Percentiles rank a stretch among this genome's conserved stretches.
These are phyloP conservation scores for Pichia paraexigua DNA, from an alignment of 805 yeast genomes.

Conservation along the genomic window DNA sequence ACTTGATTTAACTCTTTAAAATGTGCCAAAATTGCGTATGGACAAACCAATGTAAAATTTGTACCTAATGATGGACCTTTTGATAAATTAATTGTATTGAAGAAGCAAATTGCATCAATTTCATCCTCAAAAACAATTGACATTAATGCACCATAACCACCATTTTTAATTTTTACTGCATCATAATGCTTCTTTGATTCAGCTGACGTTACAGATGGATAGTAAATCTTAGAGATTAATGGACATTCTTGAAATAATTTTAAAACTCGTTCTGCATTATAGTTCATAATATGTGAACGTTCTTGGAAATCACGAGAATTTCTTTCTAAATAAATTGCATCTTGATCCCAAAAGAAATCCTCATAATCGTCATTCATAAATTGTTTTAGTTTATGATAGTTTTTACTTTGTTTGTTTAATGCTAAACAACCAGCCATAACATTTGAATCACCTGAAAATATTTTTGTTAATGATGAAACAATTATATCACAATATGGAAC, in stretches of 20 bases:
- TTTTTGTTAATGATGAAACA: constrained; percentile 81
- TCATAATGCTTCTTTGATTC: constrained; percentile 59
- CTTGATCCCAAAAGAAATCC: constrained; percentile 87
- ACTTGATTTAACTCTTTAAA: constrained; percentile 74
- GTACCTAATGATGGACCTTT: constrained; percentile 93
- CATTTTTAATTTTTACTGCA: constrained; percentile 50
- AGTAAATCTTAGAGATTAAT: constrained; percentile 56
- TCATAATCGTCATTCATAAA: constrained; percentile 49
- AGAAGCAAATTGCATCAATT: constrained; percentile 62
- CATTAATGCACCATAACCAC: constrained; percentile 86
- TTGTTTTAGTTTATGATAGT: constrained; percentile 41
- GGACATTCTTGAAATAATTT: constrained; percentile 42
- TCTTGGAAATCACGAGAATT: constrained; percentile 82
- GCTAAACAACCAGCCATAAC: constrained; percentile 92
- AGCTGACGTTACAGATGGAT: constrained; percentile 50
- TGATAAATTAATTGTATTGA: constrained; percentile 57
- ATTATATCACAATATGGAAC: constrained; percentile 80
- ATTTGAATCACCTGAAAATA: constrained; percentile 89
- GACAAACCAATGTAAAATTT: constrained; percentile 82
- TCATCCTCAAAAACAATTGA: constrained; percentile 64
- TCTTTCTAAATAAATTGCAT: constrained; percentile 84
- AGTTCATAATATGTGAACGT: constrained; percentile 51
- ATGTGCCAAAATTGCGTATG: constrained; percentile 83
- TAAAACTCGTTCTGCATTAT: constrained; percentile 47
- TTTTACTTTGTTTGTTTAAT: constrained; percentile 56